Evolutionary conservation across 441 rosid genomes (phyloP).

Genomic region (Adansonia grandidieri): DNA sequence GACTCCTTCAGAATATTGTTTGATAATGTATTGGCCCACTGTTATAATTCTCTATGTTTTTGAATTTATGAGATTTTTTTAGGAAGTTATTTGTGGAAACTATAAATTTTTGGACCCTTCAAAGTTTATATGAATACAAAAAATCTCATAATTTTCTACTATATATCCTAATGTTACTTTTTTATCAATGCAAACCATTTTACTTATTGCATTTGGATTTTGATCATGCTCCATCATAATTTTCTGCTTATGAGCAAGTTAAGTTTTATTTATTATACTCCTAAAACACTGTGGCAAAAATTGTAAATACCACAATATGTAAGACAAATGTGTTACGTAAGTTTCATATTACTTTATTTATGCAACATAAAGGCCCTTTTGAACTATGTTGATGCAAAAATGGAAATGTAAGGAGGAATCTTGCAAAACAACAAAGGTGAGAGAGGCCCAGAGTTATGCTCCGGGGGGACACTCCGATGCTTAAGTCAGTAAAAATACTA

Average conservation of each 20-base stretch:
- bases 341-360: conserved; percentile 6
- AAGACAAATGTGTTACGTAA: neutral
- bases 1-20: neutral
- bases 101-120: neutral
- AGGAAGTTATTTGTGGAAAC: neutral
- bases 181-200: neutral
- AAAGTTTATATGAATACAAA: neutral
- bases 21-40: neutral
- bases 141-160: no score
- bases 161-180: neutral
- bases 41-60: neutral
- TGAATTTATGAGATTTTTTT: neutral
- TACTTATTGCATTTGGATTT: neutral
- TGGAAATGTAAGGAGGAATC: no score
- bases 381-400: no score
- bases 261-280: neutral
- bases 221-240: no score
- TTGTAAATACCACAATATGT: neutral
- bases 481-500: no score
- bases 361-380: conserved; percentile 3
- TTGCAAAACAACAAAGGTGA: no score
- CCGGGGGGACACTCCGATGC: no score
- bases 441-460: no score
- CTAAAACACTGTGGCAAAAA: neutral
- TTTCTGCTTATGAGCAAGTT: neutral